These are phyloP conservation scores for Phytophthora sojae DNA, from an alignment of 352 stramenopile genomes.

Conservation along the genomic window DNA sequence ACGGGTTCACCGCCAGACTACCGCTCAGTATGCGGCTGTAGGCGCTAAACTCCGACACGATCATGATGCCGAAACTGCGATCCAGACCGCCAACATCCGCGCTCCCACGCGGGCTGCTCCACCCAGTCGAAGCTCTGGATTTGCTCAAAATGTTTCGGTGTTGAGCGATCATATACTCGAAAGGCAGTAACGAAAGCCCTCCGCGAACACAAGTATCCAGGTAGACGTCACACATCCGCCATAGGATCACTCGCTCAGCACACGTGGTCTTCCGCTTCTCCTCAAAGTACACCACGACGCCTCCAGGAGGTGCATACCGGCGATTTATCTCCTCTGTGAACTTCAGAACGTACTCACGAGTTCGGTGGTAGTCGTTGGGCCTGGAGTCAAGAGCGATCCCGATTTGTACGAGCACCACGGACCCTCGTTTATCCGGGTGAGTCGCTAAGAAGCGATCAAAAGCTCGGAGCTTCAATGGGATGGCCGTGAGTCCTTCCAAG, in stretches of 20 bases:
- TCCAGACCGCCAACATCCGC: conserved; percentile 33
- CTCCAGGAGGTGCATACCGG: conserved; percentile 61
- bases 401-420: conserved; percentile 84
- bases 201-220: conserved; percentile 74
- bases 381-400: conserved; percentile 75
- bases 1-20: conserved; percentile 97
- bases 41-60: conserved; percentile 97
- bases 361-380: conserved; percentile 95
- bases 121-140: conserved; percentile 29
- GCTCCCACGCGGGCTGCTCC: conserved; percentile 34
- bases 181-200: conserved; percentile 76
- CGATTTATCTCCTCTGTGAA: conserved; percentile 95
- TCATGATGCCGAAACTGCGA: conserved; percentile 84
- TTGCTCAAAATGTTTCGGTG: conserved; percentile 58
- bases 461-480: conserved; percentile 97
- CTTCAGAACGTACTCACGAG: conserved; percentile 89
- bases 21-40: conserved; percentile 97
- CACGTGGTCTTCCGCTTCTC: conserved; percentile 74
- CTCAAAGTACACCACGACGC: conserved; percentile 78
- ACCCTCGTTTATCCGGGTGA: conserved; percentile 72
- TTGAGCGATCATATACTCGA: conserved; percentile 81
- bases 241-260: conserved; percentile 73
- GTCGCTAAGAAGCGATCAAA: conserved; percentile 96
- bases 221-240: conserved; percentile 74
- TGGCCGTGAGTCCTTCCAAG: conserved; percentile 95